Percentiles rank a stretch among this genome's conserved stretches.
These are phyloP conservation scores for Glonium stellatum DNA, from an alignment of 495 filamentous ascomycete species.

Conservation along the genomic window DNA sequence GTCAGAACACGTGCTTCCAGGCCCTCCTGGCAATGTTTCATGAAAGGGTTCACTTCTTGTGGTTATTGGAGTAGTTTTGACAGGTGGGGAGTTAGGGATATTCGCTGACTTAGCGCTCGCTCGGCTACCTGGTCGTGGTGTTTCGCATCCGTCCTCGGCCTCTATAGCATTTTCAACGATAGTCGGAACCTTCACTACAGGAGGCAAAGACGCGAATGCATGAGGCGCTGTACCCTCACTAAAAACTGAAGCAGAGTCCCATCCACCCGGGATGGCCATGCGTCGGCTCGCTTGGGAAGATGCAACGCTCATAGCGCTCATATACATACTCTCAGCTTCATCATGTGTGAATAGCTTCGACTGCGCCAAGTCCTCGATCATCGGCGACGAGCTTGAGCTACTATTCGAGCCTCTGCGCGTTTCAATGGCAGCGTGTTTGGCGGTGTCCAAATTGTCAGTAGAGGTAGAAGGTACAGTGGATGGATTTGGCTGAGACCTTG, in stretches of 20 bases:
- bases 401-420: constrained; percentile 1
- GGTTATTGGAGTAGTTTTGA: neutral
- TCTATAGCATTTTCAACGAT: constrained; percentile 10
- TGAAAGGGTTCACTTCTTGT: neutral
- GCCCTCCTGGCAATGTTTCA: neutral
- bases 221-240: constrained; percentile 23
- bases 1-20: neutral
- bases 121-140: constrained; percentile 27
- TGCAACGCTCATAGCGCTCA: constrained; percentile 58
- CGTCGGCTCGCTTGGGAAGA: constrained; percentile 6
- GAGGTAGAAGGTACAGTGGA: neutral
- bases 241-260: constrained; percentile 23
- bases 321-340: constrained; percentile 94
- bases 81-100: neutral
- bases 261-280: constrained; percentile 32
- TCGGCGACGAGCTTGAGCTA: constrained; percentile 2
- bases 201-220: constrained; percentile 7
- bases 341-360: constrained; percentile 84
- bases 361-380: constrained; percentile 42
- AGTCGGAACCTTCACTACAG: constrained; percentile 16
- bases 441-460: constrained; percentile 19
- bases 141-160: constrained; percentile 22
- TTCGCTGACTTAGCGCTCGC: constrained; percentile 11
- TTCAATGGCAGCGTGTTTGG: constrained; percentile 3
- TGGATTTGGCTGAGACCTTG: neutral